Evolutionary conservation across 176 grass and related monocot genomes (phyloP), one percentile per base, ranked within the genome.

Genomic region (Lolium multiflorum): DNA sequence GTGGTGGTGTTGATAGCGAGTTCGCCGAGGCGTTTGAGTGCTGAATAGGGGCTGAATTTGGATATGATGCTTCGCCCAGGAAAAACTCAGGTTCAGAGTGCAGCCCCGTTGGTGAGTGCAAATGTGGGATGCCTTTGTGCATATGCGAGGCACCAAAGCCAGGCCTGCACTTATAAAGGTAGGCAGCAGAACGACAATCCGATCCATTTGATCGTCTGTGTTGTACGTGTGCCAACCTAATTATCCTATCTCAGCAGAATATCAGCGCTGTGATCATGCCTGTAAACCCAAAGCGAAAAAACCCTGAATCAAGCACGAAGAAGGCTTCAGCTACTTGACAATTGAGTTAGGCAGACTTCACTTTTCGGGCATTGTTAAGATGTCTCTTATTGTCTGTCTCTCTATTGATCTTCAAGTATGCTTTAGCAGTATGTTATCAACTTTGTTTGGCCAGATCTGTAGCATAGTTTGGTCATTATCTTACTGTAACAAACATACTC

Each of bases 51-150:
- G 72, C 85, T 99, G 51, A 94, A 89, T 60, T 78, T 96, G 64
- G 82, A 75, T 80, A 94, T 61, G 83, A 85, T 50, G 55, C 9
- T 88, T 88, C 82, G 9, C 79, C 84, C 77, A 80, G 17, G 25
- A 76, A 81, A 44, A 88, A 54, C 41, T 83, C 59, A 22, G 47
- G 77, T 83, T 86, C 60, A 75, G n/a, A 80, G 38, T 74, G 15
- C 79, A 13, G 39, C 82, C 64, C 46, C 47, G 31, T 85, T 83
- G 68, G 82, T 7, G 94, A 96, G 71, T 99, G 97, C 87, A 99
- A 94, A 78, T 99, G 97, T 74, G 90, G 97, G 80, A 97, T 99
- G 97, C 94, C 97, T 89, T 88, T 99, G 82, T 99, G 97, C 74
- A 99, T 99, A 88, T 99, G 97, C 8, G 94, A 91, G 91, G 87